Base-by-base conservation (phyloP, 106 monocot species). In the Dendrobium officinale region DNA sequence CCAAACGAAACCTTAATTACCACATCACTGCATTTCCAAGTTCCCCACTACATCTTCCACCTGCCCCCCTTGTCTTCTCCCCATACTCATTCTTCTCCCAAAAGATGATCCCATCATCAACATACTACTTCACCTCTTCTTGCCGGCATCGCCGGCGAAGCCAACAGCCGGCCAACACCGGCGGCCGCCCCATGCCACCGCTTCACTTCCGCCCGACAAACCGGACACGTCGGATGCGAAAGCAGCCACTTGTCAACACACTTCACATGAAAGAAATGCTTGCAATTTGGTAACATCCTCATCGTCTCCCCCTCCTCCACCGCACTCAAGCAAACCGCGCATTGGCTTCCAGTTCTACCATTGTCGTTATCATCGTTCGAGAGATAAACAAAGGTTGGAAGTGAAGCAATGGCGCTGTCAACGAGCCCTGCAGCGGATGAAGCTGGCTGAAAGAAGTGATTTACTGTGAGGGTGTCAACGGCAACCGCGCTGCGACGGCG, bases 201-300 rank as follows among this genome's bases (percentile, higher is more conserved):
- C 20, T 20, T 26, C 20, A 66, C 64, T 26, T 66, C 6, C 64
- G 64, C 64, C 6, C 80, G 47, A 67, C 80, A 80, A 3, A 80
- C 15, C 29, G 80, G 80, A 48, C 80, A 80, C 7, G 80, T 70
- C 29, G 15, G 2, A 24, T 72, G 44, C 20, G 17, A 47, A 45
- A 18, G 70, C 20, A 80, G 40, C 80, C 80, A 80, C 49, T 20
- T 18, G 4, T 80, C 72, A 48, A 80, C 73, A 45, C 80, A 80
- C 3, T 19, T 51, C 15, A 1, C 27, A 37, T 80, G 80, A 44
- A 80, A 80, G 41, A 18, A 70, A 51, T 80, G 80, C 49, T 20
- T 55, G 51, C 80, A 80, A 44, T 17, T 11, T 20, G 73, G 51
- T 45, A 80, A 44, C 18, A 80, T 29, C 33, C 37, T 48, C 72